Evolutionary conservation across 345 rosid species (phyloP).

Genomic region (Bruguiera gymnorhiza): DNA sequence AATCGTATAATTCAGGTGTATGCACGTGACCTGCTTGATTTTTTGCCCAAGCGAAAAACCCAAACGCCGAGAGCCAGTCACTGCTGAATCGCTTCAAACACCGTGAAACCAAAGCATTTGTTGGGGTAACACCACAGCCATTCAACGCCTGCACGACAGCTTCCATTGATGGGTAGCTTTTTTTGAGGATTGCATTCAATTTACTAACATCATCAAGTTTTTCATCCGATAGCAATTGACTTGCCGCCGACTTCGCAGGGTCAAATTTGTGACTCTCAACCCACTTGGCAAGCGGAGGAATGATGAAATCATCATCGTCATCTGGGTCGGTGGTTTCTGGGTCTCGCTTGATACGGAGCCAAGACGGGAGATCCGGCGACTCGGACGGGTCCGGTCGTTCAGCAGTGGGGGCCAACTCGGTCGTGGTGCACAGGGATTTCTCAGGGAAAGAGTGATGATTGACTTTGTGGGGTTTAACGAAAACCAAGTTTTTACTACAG

Average conservation of each 20-base stretch:
- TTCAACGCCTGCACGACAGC: slow-evolving; percentile 40
- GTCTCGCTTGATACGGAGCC: slow-evolving; percentile 43
- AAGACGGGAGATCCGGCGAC: slow-evolving; percentile 65
- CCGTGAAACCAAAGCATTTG: slow-evolving; percentile 44
- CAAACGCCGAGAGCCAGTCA: slow-evolving; percentile 59
- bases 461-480: neutral
- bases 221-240: slow-evolving; percentile 14
- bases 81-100: slow-evolving; percentile 58
- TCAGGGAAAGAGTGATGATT: no score
- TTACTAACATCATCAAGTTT: slow-evolving; percentile 40
- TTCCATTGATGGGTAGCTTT: slow-evolving; percentile 29
- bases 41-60: slow-evolving; percentile 80
- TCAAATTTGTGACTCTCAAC: slow-evolving; percentile 33
- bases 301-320: slow-evolving; percentile 54
- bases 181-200: slow-evolving; percentile 46
- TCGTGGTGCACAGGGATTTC: slow-evolving; percentile 16
- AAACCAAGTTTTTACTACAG: neutral
- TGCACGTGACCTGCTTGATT: slow-evolving; percentile 57
- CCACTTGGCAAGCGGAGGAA: slow-evolving; percentile 72
- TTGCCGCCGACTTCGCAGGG: slow-evolving; percentile 12
- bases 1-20: slow-evolving; percentile 40
- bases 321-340: slow-evolving; percentile 24
- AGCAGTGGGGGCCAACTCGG: slow-evolving; percentile 17
- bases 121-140: slow-evolving; percentile 32
- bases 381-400: slow-evolving; percentile 30